Base-by-base conservation (phyloP, 2,329 filamentous ascomycete species). In the Botryosphaeria agaves region DNA sequence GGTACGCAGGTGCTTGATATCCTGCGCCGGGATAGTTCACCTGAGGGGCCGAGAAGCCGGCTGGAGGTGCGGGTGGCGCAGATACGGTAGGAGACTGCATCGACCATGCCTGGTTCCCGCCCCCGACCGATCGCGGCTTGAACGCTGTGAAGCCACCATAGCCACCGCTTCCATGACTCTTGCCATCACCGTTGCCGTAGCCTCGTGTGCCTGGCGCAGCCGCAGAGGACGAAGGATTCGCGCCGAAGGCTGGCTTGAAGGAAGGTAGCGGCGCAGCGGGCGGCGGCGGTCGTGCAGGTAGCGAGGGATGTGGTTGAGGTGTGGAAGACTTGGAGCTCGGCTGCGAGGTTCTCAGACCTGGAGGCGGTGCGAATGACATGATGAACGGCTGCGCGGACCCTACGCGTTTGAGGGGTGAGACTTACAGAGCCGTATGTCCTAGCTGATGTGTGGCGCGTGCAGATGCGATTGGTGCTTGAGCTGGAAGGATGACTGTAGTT, bases 301-400 rank as follows among this genome's bases (percentile, higher is more conserved):
- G 76, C 42, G 77, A 81, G 47, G 51, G 68, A 59, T 44, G 59
- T 24, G 56, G 52, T 44, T 47, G 53, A 43, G 51, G 37, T 38
- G 50, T 43, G 31, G 47, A 37, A 44, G 42, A 54, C 39, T 35
- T 52, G 41, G 45, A 58, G 54, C 45, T 49, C 46, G 51, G 48
- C 47, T 53, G 62, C 52, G 54, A 43, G 44, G 49, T 39, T 38
- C 51, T 57, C 38, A 70, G 60, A 67, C 79, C 79, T 82, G 81
- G 77, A 77, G 78, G 77, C 51, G 76, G 76, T 58, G 79, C 76
- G 68, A 82, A 82, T 59, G 79, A 76, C 81, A 87, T 87, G 61
- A 62, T 64, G 61, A 63, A 61, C 31, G 18, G 21, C 21, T 23
- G 21, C 21, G n/a, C n/a, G n/a, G n/a, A n/a, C n/a, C n/a, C n/a